A percentile compares a stretch with the other conserved stretches of the same genome.
These are phyloP conservation scores for Talinum fruticosum DNA, from an alignment of 148 eudicot species.

Conservation along the genomic window DNA sequence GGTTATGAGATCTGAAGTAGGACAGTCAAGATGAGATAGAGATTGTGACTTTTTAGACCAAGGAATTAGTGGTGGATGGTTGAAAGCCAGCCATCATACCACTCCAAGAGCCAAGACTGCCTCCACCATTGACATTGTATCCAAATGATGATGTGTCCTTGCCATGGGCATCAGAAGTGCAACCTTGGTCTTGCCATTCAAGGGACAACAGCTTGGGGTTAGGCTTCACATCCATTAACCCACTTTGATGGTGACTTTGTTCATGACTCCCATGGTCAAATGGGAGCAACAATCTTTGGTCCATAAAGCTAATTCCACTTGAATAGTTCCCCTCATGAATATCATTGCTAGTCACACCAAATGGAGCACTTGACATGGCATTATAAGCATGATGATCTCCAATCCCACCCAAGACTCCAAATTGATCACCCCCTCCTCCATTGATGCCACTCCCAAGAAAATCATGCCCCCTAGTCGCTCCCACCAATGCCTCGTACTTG, in stretches of 20 bases:
- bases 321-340: constrained; percentile 22
- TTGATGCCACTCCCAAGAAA: constrained; percentile 42
- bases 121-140: constrained; percentile 43
- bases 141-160: constrained; percentile 39
- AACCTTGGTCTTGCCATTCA: constrained; percentile 72
- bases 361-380: constrained; percentile 9
- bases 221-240: constrained; percentile 63
- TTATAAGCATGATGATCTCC: constrained; percentile 24
- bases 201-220: constrained; percentile 67
- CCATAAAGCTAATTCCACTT: constrained; percentile 32
- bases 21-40: not conserved
- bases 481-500: constrained; percentile 40
- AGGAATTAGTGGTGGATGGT: constrained; percentile 55
- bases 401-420: constrained; percentile 31
- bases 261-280: constrained; percentile 34
- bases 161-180: constrained; percentile 18
- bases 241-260: constrained; percentile 33
- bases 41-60: constrained; percentile 32
- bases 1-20: not conserved
- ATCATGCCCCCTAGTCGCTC: constrained; percentile 35
- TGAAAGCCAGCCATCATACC: constrained; percentile 58
- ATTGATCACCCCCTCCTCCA: constrained; percentile 32
- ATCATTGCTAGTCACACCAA: constrained; percentile 22
- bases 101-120: constrained; percentile 48
- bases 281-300: constrained; percentile 39